Evolutionary conservation across 352 stramenopile species (phyloP).

Genomic region (Poterioochromonas sp.): DNA sequence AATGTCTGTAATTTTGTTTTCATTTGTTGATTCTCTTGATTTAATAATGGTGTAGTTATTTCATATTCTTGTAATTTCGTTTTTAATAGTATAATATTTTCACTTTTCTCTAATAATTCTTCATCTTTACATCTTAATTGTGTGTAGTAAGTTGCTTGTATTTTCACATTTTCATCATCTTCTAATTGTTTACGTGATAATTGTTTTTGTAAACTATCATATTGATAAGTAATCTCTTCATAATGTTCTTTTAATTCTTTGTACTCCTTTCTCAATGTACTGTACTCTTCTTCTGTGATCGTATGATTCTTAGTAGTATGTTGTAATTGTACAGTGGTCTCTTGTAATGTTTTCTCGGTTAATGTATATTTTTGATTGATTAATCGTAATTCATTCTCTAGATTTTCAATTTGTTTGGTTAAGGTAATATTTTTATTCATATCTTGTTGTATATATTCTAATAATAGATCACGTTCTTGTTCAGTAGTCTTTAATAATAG

Average conservation of each 20-base stretch:
- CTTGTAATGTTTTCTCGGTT: neutral
- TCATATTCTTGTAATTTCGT: conserved; percentile 9
- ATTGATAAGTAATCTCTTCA: neutral
- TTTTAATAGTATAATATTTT: neutral
- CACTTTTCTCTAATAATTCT: neutral
- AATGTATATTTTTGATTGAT: neutral
- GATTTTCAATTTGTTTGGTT: neutral
- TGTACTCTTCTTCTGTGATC: neutral
- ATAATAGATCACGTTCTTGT: conserved; percentile 26
- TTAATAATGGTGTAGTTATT: neutral
- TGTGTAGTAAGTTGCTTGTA: neutral
- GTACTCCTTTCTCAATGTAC: neutral
- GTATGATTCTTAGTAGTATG: neutral
- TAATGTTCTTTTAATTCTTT: neutral
- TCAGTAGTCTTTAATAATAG: neutral
- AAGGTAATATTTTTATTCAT: conserved; percentile 5
- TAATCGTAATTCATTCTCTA: conserved; percentile 9
- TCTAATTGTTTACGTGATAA: neutral
- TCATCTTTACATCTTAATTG: conserved; percentile 1
- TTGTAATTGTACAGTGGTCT: neutral
- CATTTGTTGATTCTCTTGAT: neutral
- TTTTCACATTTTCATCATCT: neutral
- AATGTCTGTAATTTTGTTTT: neutral
- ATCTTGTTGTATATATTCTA: conserved; percentile 25
- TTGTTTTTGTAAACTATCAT: neutral